A percentile compares a stretch with the other conserved stretches of the same genome.
phyloP scores from a whole-genome alignment of 495 filamentous ascomycete species.

The Penicillium paxilli region DNA sequence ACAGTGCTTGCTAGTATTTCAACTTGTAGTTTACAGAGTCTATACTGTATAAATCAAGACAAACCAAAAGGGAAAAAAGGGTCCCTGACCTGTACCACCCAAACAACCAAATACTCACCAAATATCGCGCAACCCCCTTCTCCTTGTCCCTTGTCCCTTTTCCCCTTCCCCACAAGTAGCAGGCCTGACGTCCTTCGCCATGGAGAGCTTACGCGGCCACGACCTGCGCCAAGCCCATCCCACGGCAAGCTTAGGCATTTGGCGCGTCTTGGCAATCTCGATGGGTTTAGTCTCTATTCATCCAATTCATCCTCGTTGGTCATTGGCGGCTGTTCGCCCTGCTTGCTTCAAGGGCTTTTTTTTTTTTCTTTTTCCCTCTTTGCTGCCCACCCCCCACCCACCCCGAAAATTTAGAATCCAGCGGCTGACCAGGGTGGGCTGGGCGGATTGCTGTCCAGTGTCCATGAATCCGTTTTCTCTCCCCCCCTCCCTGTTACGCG shows the following conservation, averaged over 20 bases:
- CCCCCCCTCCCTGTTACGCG: neutral
- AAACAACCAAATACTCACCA: too few species aligned
- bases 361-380: too few species aligned
- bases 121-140: slow-evolving; percentile 3
- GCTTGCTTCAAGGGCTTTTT: neutral
- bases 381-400: too few species aligned
- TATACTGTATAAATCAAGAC: neutral
- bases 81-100: slow-evolving; percentile 2
- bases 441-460: neutral
- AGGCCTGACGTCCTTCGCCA: slow-evolving; percentile 19
- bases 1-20: neutral
- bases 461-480: slow-evolving; percentile 2
- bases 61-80: slow-evolving; percentile 7
- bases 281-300: neutral
- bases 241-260: slow-evolving; percentile 34
- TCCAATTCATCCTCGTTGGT: neutral
- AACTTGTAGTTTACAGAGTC: too few species aligned
- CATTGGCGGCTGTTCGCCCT: neutral
- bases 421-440: too few species aligned
- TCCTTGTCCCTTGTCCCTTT: neutral
- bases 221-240: slow-evolving; percentile 22
- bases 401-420: too few species aligned
- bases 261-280: slow-evolving; percentile 23
- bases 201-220: slow-evolving; percentile 32
- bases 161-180: slow-evolving; percentile 14